Conservation (phyloP, 1,284 basidiomycete genomes). For the Trichosporon ovoides region DNA sequence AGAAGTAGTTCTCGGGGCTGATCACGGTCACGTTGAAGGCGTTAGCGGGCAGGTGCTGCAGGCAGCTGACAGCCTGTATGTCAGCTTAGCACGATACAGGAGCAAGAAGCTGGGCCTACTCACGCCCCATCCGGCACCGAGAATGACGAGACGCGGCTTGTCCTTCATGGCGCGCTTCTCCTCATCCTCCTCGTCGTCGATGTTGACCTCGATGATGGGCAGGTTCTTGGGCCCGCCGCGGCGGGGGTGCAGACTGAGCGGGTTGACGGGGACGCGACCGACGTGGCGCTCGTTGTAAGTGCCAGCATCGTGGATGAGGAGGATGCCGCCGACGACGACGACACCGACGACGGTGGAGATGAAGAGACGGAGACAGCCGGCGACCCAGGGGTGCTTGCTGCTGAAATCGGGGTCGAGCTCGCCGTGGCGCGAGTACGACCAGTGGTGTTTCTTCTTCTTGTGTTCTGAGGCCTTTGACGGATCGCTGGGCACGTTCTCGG, state of each 20-base stretch:
- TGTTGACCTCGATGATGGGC: slow-evolving; percentile 60
- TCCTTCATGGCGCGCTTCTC: slow-evolving; percentile 57
- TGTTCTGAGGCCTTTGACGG: too few relatives aligned
- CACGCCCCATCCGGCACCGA: slow-evolving; percentile 94
- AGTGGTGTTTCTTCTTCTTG: neutral
- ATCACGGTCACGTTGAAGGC: slow-evolving; percentile 89
- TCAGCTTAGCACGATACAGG: neutral
- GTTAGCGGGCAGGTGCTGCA: slow-evolving; percentile 68
- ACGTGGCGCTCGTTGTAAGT: slow-evolving; percentile 73
- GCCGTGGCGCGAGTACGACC: neutral
- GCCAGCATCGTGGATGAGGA: slow-evolving; percentile 80
- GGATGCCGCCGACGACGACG: slow-evolving; percentile 62
- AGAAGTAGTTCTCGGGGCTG: slow-evolving; percentile 56
- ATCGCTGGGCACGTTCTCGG: too few relatives aligned
- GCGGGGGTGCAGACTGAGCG: slow-evolving; percentile 72
- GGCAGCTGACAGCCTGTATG: slow-evolving; percentile 68
- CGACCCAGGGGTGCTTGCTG: slow-evolving; percentile 23
- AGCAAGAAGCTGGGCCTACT: slow-evolving; percentile 45
- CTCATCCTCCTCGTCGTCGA: slow-evolving; percentile 57
- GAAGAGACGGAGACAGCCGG: slow-evolving; percentile 32
- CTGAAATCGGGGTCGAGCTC: slow-evolving; percentile 4
- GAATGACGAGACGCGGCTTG: slow-evolving; percentile 82
- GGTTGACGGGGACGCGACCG: slow-evolving; percentile 75
- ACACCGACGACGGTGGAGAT: slow-evolving; percentile 51
- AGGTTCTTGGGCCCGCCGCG: slow-evolving; percentile 85